Evolutionary conservation across 257 asterid genomes (phyloP), one percentile per base, ranked within the genome.

Genomic region (Galeopsis tetrahit): DNA sequence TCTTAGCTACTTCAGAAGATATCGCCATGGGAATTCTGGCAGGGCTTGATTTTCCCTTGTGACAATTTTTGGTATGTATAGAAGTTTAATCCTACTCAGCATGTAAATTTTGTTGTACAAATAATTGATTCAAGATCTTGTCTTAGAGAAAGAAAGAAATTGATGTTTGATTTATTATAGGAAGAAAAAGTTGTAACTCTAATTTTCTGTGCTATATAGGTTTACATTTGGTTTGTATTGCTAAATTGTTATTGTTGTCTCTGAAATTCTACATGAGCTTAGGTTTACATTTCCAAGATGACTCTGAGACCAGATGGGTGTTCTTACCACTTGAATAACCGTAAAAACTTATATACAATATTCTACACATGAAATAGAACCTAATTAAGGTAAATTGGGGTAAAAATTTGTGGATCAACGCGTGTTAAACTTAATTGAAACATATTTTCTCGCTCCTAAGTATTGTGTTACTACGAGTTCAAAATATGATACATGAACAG

Each of bases 21-120:
- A 89, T 79, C 91, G 91, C n/a, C 91, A 82, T 69, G 88, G 94
- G 46, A 84, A 74, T 73, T 17, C 81, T 8, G 91, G 84, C 17
- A 77, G 96, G 74, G 79, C 84, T 55, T 84, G 81, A 87, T 71
- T 76, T 57, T 59, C 65, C 17, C 66, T 52, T 42, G 63, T 17
- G 34, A 34, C 13, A 66, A 32, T 61, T 63, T 69, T 65, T 11
- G 21, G 51, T 71, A n/a, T 31, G 56, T 73, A 40, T 63, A 21
- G 40, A 11, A 9, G 28, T 11, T 35, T 33, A 38, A 15, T 36
- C 38, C 57, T 72, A 51, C 13, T 28, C 46, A 15, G 40, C 17
- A 57, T 73, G 78, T 66, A 65, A 74, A 66, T 55, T 63, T 42
- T 65, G 40, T 21, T 61, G 57, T 40, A 56, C 60, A 43, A 52